A percentile compares a stretch with the other conserved stretches of the same genome.
Evolutionary conservation across 1,139 yeast genomes (phyloP).

Genomic region (Lodderomyces theae): DNA sequence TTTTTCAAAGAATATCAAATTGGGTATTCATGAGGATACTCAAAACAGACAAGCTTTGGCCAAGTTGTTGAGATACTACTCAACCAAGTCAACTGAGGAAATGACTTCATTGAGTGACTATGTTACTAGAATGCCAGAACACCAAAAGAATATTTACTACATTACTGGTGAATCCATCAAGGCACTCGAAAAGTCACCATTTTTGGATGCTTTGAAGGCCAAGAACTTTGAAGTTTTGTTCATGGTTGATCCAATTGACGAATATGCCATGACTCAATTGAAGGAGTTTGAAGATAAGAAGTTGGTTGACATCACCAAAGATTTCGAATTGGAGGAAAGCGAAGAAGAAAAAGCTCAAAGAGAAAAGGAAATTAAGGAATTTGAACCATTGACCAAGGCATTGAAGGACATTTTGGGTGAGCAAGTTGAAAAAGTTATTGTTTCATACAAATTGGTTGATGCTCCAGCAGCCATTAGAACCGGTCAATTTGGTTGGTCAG

Average conservation of each 20-base stretch:
- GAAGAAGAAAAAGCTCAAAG: slow-evolving; percentile 95
- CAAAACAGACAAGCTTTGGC: slow-evolving; percentile 96
- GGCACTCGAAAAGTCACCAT: slow-evolving; percentile 99
- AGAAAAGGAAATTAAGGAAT: slow-evolving; percentile 90
- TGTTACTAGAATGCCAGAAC: slow-evolving; percentile 99
- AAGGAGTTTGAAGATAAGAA: slow-evolving; percentile 99
- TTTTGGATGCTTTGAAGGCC: slow-evolving; percentile 97
- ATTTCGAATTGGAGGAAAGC: slow-evolving; percentile 97
- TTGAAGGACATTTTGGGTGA: slow-evolving; percentile 97
- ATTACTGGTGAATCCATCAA: slow-evolving; percentile 98
- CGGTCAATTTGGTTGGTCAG: slow-evolving; percentile 99
- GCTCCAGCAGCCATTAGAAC: slow-evolving; percentile 99
- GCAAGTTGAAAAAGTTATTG: slow-evolving; percentile 98
- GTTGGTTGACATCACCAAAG: slow-evolving; percentile 98
- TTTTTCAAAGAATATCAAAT: slow-evolving; percentile 96
- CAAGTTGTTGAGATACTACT: slow-evolving; percentile 94
- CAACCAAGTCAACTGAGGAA: slow-evolving; percentile 94
- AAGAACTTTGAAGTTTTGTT: slow-evolving; percentile 97
- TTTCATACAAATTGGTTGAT: slow-evolving; percentile 94
- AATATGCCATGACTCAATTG: slow-evolving; percentile 98
- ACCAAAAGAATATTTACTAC: slow-evolving; percentile 98
- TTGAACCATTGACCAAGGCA: slow-evolving; percentile 90
- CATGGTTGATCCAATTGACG: slow-evolving; percentile 99
- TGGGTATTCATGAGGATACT: slow-evolving; percentile 98
- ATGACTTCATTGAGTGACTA: slow-evolving; percentile 92